Conservation (phyloP, 2,329 filamentous ascomycete species). For the Curvularia lunata region DNA sequence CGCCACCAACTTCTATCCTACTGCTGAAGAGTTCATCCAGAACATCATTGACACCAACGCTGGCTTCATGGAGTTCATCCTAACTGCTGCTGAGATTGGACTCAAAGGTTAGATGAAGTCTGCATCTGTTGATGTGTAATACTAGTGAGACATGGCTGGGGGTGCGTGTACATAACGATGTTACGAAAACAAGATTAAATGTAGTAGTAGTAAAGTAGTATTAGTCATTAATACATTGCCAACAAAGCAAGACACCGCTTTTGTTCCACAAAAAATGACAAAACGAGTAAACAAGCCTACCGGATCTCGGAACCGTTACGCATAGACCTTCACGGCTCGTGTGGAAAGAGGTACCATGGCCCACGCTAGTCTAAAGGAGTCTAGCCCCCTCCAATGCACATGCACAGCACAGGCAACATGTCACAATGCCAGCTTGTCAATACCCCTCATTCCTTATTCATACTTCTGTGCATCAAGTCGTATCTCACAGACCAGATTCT, state of each 20-base stretch:
- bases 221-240: background rate
- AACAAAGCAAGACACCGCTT: background rate
- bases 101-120: conserved; percentile 27
- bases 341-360: background rate
- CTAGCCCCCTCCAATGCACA: background rate
- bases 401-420: background rate
- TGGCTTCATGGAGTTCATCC: conserved; percentile 52
- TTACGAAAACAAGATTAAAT: conserved; percentile 7
- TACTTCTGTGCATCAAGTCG: background rate
- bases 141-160: background rate
- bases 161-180: conserved; percentile 2
- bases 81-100: conserved; percentile 45
- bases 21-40: conserved; percentile 48
- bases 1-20: conserved; percentile 52
- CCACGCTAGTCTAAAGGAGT: background rate
- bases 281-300: background rate
- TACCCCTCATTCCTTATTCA: background rate
- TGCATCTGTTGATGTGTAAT: background rate
- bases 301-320: background rate
- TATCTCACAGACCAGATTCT: background rate
- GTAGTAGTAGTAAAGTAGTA: conserved; percentile 1
- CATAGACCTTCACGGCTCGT: background rate
- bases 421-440: background rate
- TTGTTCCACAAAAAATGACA: background rate
- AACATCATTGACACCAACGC: conserved; percentile 53